A percentile compares a stretch with the other conserved stretches of the same genome.
Evolutionary conservation across 345 rosid genomes (phyloP).

Genomic region (Acer campestre): DNA sequence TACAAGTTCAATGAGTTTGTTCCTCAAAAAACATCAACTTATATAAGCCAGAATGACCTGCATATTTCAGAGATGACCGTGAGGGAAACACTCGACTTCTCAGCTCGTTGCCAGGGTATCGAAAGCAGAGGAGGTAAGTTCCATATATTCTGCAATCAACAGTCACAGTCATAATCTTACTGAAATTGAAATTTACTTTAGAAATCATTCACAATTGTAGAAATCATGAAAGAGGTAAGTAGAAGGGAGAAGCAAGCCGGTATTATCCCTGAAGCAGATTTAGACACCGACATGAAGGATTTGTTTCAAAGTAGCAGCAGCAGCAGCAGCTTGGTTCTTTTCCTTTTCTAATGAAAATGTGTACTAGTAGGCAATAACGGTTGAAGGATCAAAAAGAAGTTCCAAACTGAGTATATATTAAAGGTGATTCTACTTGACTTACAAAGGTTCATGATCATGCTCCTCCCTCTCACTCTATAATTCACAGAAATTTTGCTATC

Average conservation of each 20-base stretch:
- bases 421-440: slow-evolving; percentile 33
- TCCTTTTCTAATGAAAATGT: too few species aligned
- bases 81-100: slow-evolving; percentile 61
- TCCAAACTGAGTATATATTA: slow-evolving; percentile 58
- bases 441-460: not conserved
- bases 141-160: not conserved
- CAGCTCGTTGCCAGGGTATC: slow-evolving; percentile 62
- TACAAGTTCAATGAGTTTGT: slow-evolving; percentile 51
- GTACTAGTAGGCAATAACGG: slow-evolving; percentile 34
- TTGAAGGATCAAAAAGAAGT: slow-evolving; percentile 40
- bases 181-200: slow-evolving; percentile 1
- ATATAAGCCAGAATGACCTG: slow-evolving; percentile 57
- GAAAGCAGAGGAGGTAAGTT: slow-evolving; percentile 51
- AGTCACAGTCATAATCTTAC: slow-evolving; percentile 2
- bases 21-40: slow-evolving; percentile 64
- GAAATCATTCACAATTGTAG: slow-evolving; percentile 13
- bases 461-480: not conserved
- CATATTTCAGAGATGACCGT: slow-evolving; percentile 66
- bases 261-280: slow-evolving; percentile 46
- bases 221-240: slow-evolving; percentile 40
- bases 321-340: too few species aligned
- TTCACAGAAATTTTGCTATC: not conserved
- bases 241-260: slow-evolving; percentile 52
- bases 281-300: slow-evolving; percentile 56
- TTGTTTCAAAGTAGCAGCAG: too few species aligned